Evolutionary conservation across 768 basidiomycete species (phyloP), one percentile per base, ranked within the genome.

Genomic region (Auricularia auricula-judae): DNA sequence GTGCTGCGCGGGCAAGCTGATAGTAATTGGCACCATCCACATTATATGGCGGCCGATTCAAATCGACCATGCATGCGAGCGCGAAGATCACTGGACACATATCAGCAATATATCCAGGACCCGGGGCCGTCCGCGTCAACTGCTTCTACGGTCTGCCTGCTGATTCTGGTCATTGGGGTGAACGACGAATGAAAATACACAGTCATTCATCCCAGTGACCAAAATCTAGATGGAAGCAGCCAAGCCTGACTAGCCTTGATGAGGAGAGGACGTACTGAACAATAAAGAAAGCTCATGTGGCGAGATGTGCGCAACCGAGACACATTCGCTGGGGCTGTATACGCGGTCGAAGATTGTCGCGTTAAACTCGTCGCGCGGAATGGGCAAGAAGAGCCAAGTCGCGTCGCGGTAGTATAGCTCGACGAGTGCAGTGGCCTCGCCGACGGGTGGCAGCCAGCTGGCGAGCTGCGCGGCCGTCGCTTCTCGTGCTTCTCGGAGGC

Each of bases 341-440:
- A 59, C 86, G 61, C 81, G 77, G 5, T 76, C 66, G 66, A 81
- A 87, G 63, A 87, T 78, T 68, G 87, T 29, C 18, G 5, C 56
- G 4, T 29, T 35, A 29, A 59, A 23, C 23, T 59, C 56, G 56
- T 59, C 56, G 10, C 34, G 23, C 29, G 21, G 5, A 36, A 59
- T 59, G 29, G 23, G 29, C 11, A 12, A 12, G 56, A 33, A 59
- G 4, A 59, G 21, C 56, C 56, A 59, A 1, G 56, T 23, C 8
- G 23, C 56, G 33, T 59, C 23, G 4, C 16, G 11, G 56, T 59
- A 59, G 3, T 59, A 59, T 1, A 34, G 1, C 4, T 59, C 56
- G 12, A 59, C 56, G 7, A 29, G 10, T 1, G 7, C 39, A 7
- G 7, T 7, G 39, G 39, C 39, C 4, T 42, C 39, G 39, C 2